These are phyloP conservation scores for Colletotrichum aenigma DNA, from an alignment of 2,329 filamentous ascomycete genomes.

Conservation along the genomic window DNA sequence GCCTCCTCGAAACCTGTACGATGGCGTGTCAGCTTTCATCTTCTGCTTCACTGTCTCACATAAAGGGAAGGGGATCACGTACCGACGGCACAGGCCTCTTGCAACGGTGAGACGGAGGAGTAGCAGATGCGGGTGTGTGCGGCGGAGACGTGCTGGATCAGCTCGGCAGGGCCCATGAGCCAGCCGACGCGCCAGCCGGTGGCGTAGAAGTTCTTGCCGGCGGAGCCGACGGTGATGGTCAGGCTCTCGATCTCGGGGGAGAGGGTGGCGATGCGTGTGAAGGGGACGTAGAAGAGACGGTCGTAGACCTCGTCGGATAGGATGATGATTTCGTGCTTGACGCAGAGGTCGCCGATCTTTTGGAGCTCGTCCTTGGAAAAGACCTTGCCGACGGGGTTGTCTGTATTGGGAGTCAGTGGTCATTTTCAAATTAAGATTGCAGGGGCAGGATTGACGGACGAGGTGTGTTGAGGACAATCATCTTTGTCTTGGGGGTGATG, in stretches of 20 bases:
- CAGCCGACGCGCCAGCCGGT: conserved; percentile 97
- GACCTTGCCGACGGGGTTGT: conserved; percentile 97
- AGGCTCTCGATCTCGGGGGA: conserved; percentile 87
- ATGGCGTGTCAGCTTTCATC: not conserved
- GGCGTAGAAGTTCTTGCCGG: conserved; percentile 97
- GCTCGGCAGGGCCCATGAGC: conserved; percentile 85
- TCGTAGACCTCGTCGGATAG: conserved; percentile 95
- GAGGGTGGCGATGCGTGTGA: conserved; percentile 88
- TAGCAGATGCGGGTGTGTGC: conserved; percentile 98
- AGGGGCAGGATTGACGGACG: conserved; percentile 37
- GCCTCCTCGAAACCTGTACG: conserved; percentile 79
- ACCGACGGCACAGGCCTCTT: conserved; percentile 90
- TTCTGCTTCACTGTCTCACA: fast-evolving
- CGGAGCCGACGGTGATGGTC: conserved; percentile 92
- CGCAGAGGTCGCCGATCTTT: conserved; percentile 84
- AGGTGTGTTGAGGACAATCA: conserved; percentile 89
- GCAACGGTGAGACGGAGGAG: conserved; percentile 88
- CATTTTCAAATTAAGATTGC: not conserved
- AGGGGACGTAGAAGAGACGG: conserved; percentile 91
- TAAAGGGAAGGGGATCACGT: conserved; percentile 16
- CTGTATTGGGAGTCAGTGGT: conserved; percentile 37
- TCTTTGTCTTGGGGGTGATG: conserved; percentile 87
- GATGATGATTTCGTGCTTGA: conserved; percentile 93
- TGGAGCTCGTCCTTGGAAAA: conserved; percentile 84
- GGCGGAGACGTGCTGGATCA: conserved; percentile 90